Conservation (phyloP, 768 basidiomycete species). For the Boletus rubescentipes region DNA sequence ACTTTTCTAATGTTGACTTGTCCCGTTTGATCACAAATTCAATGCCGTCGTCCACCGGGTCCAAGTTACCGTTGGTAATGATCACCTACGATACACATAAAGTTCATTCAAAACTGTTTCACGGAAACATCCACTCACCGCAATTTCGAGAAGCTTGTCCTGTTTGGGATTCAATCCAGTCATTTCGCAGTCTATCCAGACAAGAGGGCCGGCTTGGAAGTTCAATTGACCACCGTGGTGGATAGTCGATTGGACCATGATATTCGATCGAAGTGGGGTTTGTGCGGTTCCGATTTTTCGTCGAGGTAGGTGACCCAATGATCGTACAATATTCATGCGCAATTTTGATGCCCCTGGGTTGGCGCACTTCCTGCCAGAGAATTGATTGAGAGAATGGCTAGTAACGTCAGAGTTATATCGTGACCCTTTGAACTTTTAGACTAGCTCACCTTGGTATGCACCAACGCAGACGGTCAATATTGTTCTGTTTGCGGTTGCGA, state of each 20-base stretch:
- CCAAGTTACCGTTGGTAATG: constrained; percentile 83
- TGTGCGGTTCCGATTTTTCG: neutral
- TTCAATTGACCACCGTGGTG: neutral
- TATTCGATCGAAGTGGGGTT: neutral
- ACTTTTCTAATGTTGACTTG: constrained; percentile 70
- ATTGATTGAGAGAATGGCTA: no score
- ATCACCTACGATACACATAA: constrained; percentile 57
- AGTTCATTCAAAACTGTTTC: neutral
- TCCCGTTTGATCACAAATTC: constrained; percentile 73
- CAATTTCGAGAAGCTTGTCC: constrained; percentile 80
- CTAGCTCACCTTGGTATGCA: no score
- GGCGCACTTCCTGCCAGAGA: no score
- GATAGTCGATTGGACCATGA: constrained; percentile 2
- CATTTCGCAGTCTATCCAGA: constrained; percentile 89
- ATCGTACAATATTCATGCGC: constrained; percentile 4
- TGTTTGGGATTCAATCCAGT: constrained; percentile 68
- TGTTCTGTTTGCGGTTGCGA: no score
- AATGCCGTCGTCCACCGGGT: constrained; percentile 78
- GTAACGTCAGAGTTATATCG: no score
- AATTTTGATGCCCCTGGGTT: no score
- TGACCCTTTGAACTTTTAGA: no score
- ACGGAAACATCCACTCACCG: constrained; percentile 34
- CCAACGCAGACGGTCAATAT: no score
- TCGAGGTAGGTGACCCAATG: neutral
- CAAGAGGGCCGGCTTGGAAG: constrained; percentile 17